A percentile compares a stretch with the other conserved stretches of the same genome.
Conservation (phyloP, 176 grass and related monocot genomes). For the Metroxylon sagu region DNA sequence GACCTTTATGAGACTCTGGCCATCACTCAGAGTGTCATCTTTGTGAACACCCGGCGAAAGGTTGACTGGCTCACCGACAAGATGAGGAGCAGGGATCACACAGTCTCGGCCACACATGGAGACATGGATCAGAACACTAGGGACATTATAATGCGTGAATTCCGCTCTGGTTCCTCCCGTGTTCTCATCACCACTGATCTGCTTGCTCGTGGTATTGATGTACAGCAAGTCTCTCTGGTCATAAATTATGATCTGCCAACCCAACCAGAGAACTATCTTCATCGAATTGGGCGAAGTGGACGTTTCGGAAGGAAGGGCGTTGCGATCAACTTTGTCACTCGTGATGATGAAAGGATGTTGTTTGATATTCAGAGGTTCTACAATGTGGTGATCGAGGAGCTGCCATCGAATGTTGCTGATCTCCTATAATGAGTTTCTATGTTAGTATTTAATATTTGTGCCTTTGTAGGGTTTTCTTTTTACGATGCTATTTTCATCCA, state of each 20-base stretch:
- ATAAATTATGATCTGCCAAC: conserved; percentile 91
- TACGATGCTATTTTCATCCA: neutral
- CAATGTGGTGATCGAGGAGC: conserved; percentile 79
- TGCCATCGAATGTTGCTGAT: conserved; percentile 78
- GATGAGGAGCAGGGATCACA: conserved; percentile 87
- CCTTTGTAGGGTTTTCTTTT: neutral
- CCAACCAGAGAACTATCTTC: conserved; percentile 87
- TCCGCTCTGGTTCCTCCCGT: conserved; percentile 72
- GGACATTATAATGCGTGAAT: conserved; percentile 94
- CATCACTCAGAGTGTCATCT: conserved; percentile 90
- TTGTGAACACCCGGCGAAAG: conserved; percentile 88
- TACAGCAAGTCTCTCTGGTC: conserved; percentile 80
- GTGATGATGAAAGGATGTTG: conserved; percentile 80
- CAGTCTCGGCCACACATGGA: conserved; percentile 74
- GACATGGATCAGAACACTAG: conserved; percentile 96
- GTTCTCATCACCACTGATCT: conserved; percentile 86
- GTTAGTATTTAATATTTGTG: conserved; percentile 26
- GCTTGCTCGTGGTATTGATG: conserved; percentile 88
- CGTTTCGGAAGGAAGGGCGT: conserved; percentile 90
- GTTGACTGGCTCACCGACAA: conserved; percentile 92
- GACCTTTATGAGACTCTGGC: conserved; percentile 84
- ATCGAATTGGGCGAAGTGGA: conserved; percentile 83
- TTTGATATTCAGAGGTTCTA: conserved; percentile 87
- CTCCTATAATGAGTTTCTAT: conserved; percentile 45
- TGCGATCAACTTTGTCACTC: conserved; percentile 84